Evolutionary conservation across 1,139 yeast species (phyloP).

Genomic region (Yamadazyma diospyri): DNA sequence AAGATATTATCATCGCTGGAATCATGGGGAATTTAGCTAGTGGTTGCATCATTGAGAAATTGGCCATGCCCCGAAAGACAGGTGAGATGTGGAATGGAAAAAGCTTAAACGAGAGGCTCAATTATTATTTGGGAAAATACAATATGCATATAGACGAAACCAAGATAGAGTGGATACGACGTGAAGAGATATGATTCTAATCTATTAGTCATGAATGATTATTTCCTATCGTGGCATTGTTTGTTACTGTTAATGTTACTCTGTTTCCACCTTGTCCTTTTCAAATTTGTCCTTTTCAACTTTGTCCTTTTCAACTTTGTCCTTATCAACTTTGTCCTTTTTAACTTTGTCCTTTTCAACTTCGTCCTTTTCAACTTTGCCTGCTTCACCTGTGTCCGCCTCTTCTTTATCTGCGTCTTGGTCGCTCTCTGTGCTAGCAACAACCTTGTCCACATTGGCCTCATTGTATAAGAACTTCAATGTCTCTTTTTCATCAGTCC

Average conservation of each 20-base stretch:
- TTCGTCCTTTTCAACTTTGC: too few species aligned
- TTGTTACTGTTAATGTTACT: too few species aligned
- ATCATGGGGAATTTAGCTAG: constrained; percentile 75
- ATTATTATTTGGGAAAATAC: constrained; percentile 18
- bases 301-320: too few species aligned
- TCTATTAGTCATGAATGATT: too few species aligned
- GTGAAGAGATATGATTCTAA: neutral
- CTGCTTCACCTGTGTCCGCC: too few species aligned
- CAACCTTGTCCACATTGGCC: constrained; percentile 17
- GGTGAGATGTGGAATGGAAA: constrained; percentile 54
- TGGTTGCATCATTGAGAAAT: constrained; percentile 71
- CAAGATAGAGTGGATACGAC: constrained; percentile 4
- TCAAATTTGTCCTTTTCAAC: too few species aligned
- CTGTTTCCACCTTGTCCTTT: constrained; percentile 1
- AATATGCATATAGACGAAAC: constrained; percentile 3
- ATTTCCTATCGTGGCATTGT: too few species aligned
- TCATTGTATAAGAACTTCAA: constrained; percentile 31
- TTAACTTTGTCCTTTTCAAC: too few species aligned
- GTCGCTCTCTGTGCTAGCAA: too few species aligned
- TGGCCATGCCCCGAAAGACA: constrained; percentile 60
- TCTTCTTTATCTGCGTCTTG: too few species aligned
- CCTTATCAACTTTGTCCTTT: too few species aligned
- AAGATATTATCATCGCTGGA: constrained; percentile 53
- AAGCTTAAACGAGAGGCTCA: constrained; percentile 24
- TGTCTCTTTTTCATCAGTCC: constrained; percentile 46